Evolutionary conservation across 352 stramenopile genomes (phyloP).

Genomic region (Phytophthora podocarpi): DNA sequence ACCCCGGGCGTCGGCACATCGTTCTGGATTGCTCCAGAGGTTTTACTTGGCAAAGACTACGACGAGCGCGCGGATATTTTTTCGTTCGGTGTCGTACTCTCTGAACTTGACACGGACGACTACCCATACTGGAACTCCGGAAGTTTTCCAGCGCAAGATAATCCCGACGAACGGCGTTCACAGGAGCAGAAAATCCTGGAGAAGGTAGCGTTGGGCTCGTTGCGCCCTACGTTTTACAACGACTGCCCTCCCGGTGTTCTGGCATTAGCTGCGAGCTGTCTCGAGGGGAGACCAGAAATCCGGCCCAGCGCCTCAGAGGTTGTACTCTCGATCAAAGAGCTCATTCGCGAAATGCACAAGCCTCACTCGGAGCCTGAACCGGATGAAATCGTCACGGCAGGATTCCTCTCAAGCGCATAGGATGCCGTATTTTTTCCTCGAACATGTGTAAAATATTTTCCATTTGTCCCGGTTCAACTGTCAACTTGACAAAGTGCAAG

Average conservation of each 20-base stretch:
- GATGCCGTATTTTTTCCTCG: neutral
- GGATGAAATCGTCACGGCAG: constrained; percentile 30
- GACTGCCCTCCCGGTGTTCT: constrained; percentile 50
- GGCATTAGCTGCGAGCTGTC: constrained; percentile 44
- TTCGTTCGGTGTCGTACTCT: constrained; percentile 53
- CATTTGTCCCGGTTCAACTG: too few species aligned
- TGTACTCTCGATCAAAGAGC: constrained; percentile 44
- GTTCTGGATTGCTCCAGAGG: constrained; percentile 54
- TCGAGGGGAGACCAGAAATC: constrained; percentile 49
- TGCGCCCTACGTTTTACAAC: constrained; percentile 59
- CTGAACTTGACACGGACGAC: constrained; percentile 56
- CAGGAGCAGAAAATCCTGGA: constrained; percentile 52
- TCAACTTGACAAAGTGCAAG: neutral
- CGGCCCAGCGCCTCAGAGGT: constrained; percentile 47
- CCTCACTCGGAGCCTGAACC: constrained; percentile 27
- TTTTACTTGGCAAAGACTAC: constrained; percentile 47
- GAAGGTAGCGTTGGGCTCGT: constrained; percentile 38
- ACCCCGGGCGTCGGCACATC: constrained; percentile 50
- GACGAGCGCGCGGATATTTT: constrained; percentile 52
- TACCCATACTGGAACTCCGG: constrained; percentile 55
- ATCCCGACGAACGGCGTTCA: constrained; percentile 32
- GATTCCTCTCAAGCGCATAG: constrained; percentile 33
- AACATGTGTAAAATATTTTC: constrained; percentile 2
- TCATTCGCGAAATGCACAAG: constrained; percentile 32
- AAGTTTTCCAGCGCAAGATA: constrained; percentile 28